Evolutionary conservation across 73 alveolate genomes (phyloP), one percentile per base, ranked within the genome.

Genomic region (Breviolum minutum): DNA sequence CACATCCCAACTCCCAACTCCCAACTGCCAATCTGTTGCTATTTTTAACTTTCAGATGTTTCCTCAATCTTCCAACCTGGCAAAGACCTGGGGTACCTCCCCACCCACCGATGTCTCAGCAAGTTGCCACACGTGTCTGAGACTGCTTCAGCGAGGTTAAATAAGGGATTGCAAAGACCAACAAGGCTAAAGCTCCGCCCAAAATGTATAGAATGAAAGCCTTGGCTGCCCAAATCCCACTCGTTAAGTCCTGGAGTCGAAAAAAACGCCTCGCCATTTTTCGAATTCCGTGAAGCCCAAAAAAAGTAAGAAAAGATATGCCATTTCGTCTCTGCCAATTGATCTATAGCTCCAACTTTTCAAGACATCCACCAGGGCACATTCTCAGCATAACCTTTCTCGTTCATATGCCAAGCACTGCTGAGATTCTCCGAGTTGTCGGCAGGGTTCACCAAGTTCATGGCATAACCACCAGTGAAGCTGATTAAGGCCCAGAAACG

Each of bases 401-500:
- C 29, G 63, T 60, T 30, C 81, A 92, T 5, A 24, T 92, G 16
- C 69, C 27, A 92, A 14, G 32, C 40, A 48, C 92, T 61, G 81
- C 87, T 70, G 22, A 8, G 1, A 30, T 71, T 48, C 90, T 73
- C 91, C 20, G 74, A 63, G 8, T 92, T 81, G 60, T 54, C 81
- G 2, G 77, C 90, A 14, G 98, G 98, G 81, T 92, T 76, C 89
- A 92, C 79, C 98, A 92, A 17, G 17, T 73, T 61, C 98, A 92
- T 92, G 63, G 98, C 98, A 61, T 60, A 76, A 54, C 90, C 90
- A 0, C 98, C 98, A 6, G 98, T 92, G 70, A 92, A 92, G 98
- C 76, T 73, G 81, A 92, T 73, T 27, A 92, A 64, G n/a, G 98
- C 98, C 98, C 98, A 92, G 54, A 92, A 92, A 17, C 98, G 98